Evolutionary conservation across 2,329 filamentous ascomycete species (phyloP), one percentile per base, ranked within the genome.

Genomic region (Aspergillus amoenus): DNA sequence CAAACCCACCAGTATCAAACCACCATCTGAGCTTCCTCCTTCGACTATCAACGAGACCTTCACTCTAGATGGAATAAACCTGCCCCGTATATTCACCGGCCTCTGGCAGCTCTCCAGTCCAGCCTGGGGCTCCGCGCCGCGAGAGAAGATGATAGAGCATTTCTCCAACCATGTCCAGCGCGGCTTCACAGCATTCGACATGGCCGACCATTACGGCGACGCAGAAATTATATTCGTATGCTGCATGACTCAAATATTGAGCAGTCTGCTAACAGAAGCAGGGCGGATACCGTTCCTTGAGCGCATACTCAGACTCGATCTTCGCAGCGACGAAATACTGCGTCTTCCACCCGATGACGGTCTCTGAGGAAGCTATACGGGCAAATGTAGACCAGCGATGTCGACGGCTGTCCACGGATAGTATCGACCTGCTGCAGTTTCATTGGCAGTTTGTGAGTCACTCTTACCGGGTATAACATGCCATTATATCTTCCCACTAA

Each of bases 181-280:
- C 7, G 50, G 50, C 9, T 44, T 52, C 50, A 52, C 50, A 21
- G 50, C 50, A 5, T 52, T 52, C 30, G 41, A 52, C 30, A 52
- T 52, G 50, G 50, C 50, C 24, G 50, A 52, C n/a, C 41, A 52
- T 15, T 52, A 52, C 8, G 50, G 50, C 13, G 50, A 52, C 34
- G 50, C 50, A 27, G 50, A 52, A n/a, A 52, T 52, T 11, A 52
- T 52, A 9, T 52, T 52, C n/a, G 50, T 52, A 8, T 12, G 50
- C 44, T 27, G 2, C 30, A 30, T 15, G 3, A 22, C 9, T 34
- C 39, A n/a, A 30, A 5, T 32, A n/a, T 4, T 9, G 2, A 30
- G 9, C 21, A 4, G 21, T 21, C 21, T 13, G 17, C 30, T 43
- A 52, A 42, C 37, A 44, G 24, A 11, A 9, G 11, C 21, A 52